These are phyloP conservation scores for Phytophthora constricta DNA, from an alignment of 352 stramenopile species.

Conservation along the genomic window DNA sequence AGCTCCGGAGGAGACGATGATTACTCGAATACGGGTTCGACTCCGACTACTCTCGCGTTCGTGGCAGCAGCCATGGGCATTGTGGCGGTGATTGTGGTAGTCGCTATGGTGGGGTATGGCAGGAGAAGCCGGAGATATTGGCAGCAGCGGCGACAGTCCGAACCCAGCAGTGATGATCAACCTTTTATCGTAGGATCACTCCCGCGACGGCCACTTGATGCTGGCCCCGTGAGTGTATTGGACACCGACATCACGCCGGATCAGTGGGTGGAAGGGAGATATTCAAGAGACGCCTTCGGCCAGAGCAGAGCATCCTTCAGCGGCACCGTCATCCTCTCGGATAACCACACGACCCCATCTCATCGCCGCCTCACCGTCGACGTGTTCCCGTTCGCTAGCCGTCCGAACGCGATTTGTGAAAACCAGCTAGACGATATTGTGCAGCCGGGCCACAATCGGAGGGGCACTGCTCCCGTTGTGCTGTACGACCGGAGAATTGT, in stretches of 20 bases:
- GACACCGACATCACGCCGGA: slow-evolving; percentile 42
- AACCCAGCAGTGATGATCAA: slow-evolving; percentile 24
- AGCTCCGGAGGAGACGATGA: slow-evolving; percentile 5
- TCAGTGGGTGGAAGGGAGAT: slow-evolving; percentile 41
- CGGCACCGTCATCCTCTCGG: slow-evolving; percentile 47
- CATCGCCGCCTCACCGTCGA: slow-evolving; percentile 42
- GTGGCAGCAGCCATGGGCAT: slow-evolving; percentile 35
- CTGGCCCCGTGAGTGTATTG: slow-evolving; percentile 30
- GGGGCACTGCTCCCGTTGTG: slow-evolving; percentile 37
- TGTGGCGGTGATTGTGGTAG: slow-evolving; percentile 31
- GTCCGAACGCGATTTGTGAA: slow-evolving; percentile 22
- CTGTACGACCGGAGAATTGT: slow-evolving; percentile 38
- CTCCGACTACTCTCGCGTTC: slow-evolving; percentile 30
- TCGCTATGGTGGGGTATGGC: slow-evolving; percentile 32
- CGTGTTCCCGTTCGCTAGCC: slow-evolving; percentile 26
- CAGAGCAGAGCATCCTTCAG: slow-evolving; percentile 26
- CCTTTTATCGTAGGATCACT: slow-evolving; percentile 38
- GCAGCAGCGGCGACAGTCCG: slow-evolving; percentile 8
- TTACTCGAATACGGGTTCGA: slow-evolving; percentile 26
- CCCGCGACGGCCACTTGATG: slow-evolving; percentile 17
- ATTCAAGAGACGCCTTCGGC: slow-evolving; percentile 7
- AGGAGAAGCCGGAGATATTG: slow-evolving; percentile 29
- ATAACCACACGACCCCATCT: slow-evolving; percentile 39
- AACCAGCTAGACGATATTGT: slow-evolving; percentile 35
- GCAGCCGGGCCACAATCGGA: slow-evolving; percentile 23